Percentiles rank a stretch among this genome's conserved stretches.
Evolutionary conservation across 257 asterid genomes (phyloP).

Genomic region (Plantago major): DNA sequence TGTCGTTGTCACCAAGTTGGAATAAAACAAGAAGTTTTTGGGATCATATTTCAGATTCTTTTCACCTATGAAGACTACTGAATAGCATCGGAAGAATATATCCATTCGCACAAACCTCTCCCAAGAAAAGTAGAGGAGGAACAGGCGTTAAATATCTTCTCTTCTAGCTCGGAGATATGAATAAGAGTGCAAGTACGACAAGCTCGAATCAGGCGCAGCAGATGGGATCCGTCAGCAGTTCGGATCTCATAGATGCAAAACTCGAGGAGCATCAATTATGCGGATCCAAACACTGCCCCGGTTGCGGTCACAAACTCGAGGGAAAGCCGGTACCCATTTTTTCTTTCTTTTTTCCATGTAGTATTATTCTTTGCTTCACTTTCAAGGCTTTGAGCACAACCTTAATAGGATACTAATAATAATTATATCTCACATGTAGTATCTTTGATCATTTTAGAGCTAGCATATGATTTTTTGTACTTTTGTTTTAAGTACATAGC

Average conservation of each 20-base stretch:
- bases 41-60: too few species aligned
- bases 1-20: too few species aligned
- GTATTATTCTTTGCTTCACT: conserved; percentile 44
- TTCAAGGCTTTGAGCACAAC: conserved; percentile 25
- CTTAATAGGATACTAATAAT: conserved; percentile 17
- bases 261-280: conserved; percentile 92
- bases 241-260: conserved; percentile 93
- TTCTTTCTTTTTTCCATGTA: not conserved
- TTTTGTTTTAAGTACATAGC: not conserved
- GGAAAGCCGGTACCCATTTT: conserved; percentile 67
- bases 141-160: too few species aligned
- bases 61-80: not conserved
- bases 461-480: not conserved
- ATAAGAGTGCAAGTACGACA: conserved; percentile 30
- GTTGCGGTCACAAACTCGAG: conserved; percentile 95
- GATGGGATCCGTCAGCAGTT: conserved; percentile 65
- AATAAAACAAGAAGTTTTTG: too few species aligned
- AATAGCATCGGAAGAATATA: not conserved
- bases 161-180: conserved; percentile 30
- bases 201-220: conserved; percentile 17
- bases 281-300: conserved; percentile 95
- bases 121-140: not conserved
- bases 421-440: not conserved
- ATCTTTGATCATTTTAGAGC: not conserved
- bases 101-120: not conserved